Evolutionary conservation across 352 stramenopile genomes (phyloP).

Genomic region (Thalassiosira hispida): DNA sequence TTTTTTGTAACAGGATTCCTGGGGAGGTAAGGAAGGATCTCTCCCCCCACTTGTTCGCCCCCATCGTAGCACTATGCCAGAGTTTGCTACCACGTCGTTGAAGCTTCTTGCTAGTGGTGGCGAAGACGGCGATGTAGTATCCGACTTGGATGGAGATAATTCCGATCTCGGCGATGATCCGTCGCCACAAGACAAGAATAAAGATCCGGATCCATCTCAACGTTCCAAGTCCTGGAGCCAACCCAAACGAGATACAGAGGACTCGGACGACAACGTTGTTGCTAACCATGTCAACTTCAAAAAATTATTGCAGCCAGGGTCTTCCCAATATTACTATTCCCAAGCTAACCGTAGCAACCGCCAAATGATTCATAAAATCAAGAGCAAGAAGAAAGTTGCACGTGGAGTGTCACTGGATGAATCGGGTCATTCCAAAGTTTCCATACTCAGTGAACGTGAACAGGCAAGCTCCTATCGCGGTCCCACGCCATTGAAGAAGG

Average conservation of each 20-base stretch:
- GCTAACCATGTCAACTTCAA: slow-evolving; percentile 47
- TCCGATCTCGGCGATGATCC: background rate
- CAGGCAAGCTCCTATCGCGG: slow-evolving; percentile 31
- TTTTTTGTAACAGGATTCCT: slow-evolving; percentile 23
- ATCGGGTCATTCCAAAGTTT: slow-evolving; percentile 27
- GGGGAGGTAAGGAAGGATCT: slow-evolving; percentile 22
- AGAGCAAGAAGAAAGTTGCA: slow-evolving; percentile 21
- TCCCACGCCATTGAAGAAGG: slow-evolving; percentile 24
- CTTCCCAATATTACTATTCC: slow-evolving; percentile 47
- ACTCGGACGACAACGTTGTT: slow-evolving; percentile 19
- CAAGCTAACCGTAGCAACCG: slow-evolving; percentile 32
- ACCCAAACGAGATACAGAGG: background rate
- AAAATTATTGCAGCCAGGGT: slow-evolving; percentile 28
- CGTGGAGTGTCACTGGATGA: slow-evolving; percentile 19
- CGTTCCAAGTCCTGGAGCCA: background rate
- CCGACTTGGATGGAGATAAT: slow-evolving; percentile 15
- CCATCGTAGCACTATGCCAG: slow-evolving; percentile 6
- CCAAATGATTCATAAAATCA: slow-evolving; percentile 38
- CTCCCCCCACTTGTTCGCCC: slow-evolving; percentile 6
- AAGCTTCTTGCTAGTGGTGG: background rate
- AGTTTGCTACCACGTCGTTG: background rate
- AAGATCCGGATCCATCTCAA: background rate
- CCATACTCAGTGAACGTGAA: slow-evolving; percentile 8
- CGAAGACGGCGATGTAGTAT: slow-evolving; percentile 9
- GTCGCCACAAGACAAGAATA: background rate